These are phyloP conservation scores for Panaeolus cyanescens DNA, from an alignment of 768 basidiomycete species.

Conservation along the genomic window DNA sequence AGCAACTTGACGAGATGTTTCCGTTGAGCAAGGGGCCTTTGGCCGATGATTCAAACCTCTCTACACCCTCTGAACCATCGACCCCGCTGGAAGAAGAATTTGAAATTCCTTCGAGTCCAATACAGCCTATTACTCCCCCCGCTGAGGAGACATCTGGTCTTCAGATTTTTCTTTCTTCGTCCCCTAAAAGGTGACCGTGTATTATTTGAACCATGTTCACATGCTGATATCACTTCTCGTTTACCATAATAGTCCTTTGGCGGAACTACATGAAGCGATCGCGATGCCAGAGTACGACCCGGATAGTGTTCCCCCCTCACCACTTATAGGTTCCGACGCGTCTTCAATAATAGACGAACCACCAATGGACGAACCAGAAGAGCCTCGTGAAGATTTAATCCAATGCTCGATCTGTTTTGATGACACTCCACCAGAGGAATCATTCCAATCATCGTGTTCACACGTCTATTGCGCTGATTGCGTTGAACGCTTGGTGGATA, in stretches of 20 bases:
- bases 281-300: too few relatives aligned
- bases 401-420: background rate
- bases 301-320: background rate
- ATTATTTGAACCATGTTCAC: too few relatives aligned
- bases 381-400: background rate
- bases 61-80: too few relatives aligned
- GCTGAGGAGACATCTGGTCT: too few relatives aligned
- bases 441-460: background rate
- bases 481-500: background rate
- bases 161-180: too few relatives aligned
- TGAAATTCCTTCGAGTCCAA: too few relatives aligned
- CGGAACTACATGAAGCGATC: background rate
- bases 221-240: background rate
- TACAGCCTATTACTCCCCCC: too few relatives aligned
- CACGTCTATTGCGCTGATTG: background rate
- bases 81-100: too few relatives aligned
- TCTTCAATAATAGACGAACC: background rate
- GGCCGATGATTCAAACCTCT: too few relatives aligned
- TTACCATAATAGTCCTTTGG: background rate
- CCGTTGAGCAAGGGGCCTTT: too few relatives aligned
- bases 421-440: background rate
- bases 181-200: too few relatives aligned
- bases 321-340: background rate
- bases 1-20: too few relatives aligned
- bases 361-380: background rate